phyloP scores from a whole-genome alignment of 2,329 filamentous ascomycete genomes.

The Drechslerella dactyloides region DNA sequence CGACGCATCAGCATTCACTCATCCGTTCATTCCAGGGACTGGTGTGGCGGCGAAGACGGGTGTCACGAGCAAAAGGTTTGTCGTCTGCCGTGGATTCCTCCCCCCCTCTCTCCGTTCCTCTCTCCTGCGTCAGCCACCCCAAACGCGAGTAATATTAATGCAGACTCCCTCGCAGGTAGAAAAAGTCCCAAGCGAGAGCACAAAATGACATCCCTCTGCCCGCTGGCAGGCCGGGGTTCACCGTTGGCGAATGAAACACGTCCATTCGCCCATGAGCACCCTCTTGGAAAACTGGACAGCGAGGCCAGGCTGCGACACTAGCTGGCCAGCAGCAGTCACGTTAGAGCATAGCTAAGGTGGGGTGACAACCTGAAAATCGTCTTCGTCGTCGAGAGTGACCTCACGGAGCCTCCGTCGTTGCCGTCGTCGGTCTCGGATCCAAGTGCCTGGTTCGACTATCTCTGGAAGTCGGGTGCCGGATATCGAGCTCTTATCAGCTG shows the following conservation, averaged over 20 bases:
- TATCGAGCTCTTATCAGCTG: neutral
- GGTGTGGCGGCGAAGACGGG: too few relatives aligned
- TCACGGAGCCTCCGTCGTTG: neutral
- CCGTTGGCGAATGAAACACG: neutral
- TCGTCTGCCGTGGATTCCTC: too few relatives aligned
- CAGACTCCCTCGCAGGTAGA: neutral
- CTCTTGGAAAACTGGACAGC: too few relatives aligned
- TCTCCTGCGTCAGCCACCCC: neutral
- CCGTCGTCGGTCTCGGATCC: neutral
- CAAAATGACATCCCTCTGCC: neutral
- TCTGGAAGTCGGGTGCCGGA: neutral
- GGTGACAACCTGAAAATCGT: neutral
- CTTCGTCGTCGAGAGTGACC: neutral
- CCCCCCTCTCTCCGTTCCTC: too few relatives aligned
- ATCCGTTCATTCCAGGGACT: too few relatives aligned
- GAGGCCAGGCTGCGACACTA: neutral
- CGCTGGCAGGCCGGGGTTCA: neutral
- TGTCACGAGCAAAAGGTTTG: too few relatives aligned
- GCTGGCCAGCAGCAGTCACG: neutral
- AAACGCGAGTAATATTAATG: neutral
- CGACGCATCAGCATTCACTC: too few relatives aligned
- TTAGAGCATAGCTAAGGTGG: neutral
- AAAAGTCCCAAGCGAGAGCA: neutral
- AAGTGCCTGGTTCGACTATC: constrained; percentile 1
- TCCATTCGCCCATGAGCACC: constrained; percentile 3